Evolutionary conservation across 805 yeast species (phyloP), one percentile per base, ranked within the genome.

Genomic region (Ogataea ramenticola): DNA sequence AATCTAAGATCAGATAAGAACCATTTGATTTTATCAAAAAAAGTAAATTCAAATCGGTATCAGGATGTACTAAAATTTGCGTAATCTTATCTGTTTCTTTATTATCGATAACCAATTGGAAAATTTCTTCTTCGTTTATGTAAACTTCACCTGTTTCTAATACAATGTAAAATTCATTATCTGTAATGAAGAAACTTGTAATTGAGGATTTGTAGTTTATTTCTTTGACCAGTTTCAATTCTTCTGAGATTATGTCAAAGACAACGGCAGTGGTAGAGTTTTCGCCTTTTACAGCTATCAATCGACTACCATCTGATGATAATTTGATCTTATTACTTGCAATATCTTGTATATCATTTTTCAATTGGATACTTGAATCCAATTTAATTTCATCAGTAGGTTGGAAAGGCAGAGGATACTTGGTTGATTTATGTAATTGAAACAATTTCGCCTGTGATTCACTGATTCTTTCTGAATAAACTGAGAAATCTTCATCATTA

Each of bases 381-480:
- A 7, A 20, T 17, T 36, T 26, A 24, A n/a, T 17, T 24, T 33
- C 33, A 19, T 59, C 11, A 48, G 45, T 4, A 50, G 35, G 37
- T 34, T 34, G 24, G 24, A 34, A 34, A 34, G 20, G 21, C 4
- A 24, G 4, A 9, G 24, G 24, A 9, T 17, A 34, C 12, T 34
- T 34, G 10, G 24, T 34, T 3, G 37, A 34, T 32, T 50, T 53
- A 43, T 59, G 64, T 7, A 40, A 32, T 19, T 43, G 40, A 38
- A 51, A 57, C 20, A 59, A 43, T 11, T 36, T 42, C 9, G 43
- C 33, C 31, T 54, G 54, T 0, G 60, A 54, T 15, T 47, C 46
- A 27, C 37, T 39, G 14, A 56, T 36, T 20, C 36, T 34, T 11
- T 20, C 24, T 2, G 34, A 33, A 30, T 43, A 35, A 4, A 45